These are phyloP conservation scores for Starmerella bombi DNA, from an alignment of 805 yeast genomes.

Conservation along the genomic window DNA sequence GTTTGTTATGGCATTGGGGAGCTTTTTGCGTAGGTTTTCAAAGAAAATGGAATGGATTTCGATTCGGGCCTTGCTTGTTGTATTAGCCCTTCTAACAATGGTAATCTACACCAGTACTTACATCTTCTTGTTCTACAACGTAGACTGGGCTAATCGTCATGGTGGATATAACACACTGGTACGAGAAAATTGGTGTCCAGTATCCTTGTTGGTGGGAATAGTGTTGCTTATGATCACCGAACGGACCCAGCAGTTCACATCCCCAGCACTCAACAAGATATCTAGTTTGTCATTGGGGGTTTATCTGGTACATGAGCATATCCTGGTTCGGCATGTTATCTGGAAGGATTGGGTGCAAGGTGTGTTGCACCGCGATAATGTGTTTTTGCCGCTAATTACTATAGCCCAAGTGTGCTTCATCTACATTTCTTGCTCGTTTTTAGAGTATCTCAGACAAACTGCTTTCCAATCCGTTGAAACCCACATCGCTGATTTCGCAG, in stretches of 20 bases:
- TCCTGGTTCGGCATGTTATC: constrained; percentile 3
- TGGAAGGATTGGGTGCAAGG: constrained; percentile 6
- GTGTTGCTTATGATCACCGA: constrained; percentile 3
- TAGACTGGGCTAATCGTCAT: constrained; percentile 1
- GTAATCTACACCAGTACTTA: constrained; percentile 6
- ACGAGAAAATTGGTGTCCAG: constrained; percentile 8
- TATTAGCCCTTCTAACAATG: neutral
- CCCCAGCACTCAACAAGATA: constrained; percentile 2
- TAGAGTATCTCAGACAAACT: constrained; percentile 7
- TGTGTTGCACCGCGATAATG: neutral
- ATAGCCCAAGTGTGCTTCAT: constrained; percentile 2
- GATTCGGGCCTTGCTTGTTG: neutral
- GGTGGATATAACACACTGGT: constrained; percentile 9
- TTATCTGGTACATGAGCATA: constrained; percentile 12
- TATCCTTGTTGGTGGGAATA: constrained; percentile 4
- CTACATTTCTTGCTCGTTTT: constrained; percentile 5
- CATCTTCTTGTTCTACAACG: constrained; percentile 1
- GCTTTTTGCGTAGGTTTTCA: constrained; percentile 7
- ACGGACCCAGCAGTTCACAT: neutral
- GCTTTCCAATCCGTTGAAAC: constrained; percentile 7
- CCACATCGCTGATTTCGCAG: neutral
- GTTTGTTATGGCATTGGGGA: constrained; percentile 8
- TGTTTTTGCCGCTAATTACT: constrained; percentile 7
- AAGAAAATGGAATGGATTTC: constrained; percentile 2
- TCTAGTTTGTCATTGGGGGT: constrained; percentile 11